Conservation (phyloP, 495 filamentous ascomycete genomes). For the Lepraria neglecta region DNA sequence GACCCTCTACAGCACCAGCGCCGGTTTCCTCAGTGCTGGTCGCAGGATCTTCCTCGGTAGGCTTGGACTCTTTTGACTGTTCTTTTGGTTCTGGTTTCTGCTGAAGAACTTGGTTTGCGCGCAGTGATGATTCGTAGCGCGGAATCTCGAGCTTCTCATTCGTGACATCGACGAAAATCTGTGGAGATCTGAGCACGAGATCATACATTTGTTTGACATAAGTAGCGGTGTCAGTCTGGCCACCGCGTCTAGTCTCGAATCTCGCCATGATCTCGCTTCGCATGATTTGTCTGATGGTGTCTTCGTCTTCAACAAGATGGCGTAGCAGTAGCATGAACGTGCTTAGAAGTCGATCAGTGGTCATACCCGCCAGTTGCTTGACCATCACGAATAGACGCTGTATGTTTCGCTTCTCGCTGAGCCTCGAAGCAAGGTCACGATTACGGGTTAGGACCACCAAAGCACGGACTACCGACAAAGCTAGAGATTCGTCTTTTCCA, state of each 20-base stretch:
- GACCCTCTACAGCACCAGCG: slow-evolving; percentile 41
- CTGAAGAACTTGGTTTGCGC: slow-evolving; percentile 49
- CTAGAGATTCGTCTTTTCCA: slow-evolving; percentile 78
- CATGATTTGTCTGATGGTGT: slow-evolving; percentile 88
- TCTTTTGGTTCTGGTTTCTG: slow-evolving; percentile 46
- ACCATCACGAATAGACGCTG: slow-evolving; percentile 90
- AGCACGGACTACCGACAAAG: slow-evolving; percentile 74
- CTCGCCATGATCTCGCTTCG: slow-evolving; percentile 74
- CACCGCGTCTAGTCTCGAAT: slow-evolving; percentile 58
- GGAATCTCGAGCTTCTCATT: slow-evolving; percentile 73
- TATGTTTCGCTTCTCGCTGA: slow-evolving; percentile 83
- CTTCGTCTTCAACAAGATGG: slow-evolving; percentile 90
- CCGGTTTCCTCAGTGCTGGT: slow-evolving; percentile 32
- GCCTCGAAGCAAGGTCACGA: slow-evolving; percentile 61
- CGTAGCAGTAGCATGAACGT: slow-evolving; percentile 82
- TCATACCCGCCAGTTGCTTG: slow-evolving; percentile 75
- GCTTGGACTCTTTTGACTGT: slow-evolving; percentile 31
- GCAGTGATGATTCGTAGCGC: slow-evolving; percentile 53
- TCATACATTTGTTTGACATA: slow-evolving; percentile 77
- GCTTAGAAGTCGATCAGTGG: slow-evolving; percentile 67
- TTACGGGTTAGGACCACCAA: slow-evolving; percentile 85
- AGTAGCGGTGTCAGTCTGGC: slow-evolving; percentile 59
- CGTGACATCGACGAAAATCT: slow-evolving; percentile 84
- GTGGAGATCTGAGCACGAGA: slow-evolving; percentile 73
- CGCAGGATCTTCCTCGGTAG: slow-evolving; percentile 37